phyloP scores from a whole-genome alignment of 495 filamentous ascomycete species.

The Xylaria longipes region DNA sequence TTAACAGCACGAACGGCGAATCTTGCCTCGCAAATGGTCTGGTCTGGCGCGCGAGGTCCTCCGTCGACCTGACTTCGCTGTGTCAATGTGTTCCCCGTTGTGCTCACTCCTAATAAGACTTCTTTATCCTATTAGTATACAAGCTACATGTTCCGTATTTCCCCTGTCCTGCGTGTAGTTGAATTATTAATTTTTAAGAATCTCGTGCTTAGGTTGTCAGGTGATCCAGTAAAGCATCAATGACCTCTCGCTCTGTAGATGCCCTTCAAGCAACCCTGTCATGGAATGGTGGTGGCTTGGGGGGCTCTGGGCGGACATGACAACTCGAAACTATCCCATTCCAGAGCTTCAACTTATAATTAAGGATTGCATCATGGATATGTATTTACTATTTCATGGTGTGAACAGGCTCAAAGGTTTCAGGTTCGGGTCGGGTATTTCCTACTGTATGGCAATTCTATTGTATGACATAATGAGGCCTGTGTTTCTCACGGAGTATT shows the following conservation, averaged over 20 bases:
- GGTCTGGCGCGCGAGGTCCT: conserved; percentile 22
- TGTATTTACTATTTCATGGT: not conserved
- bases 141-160: not conserved
- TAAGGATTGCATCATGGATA: not conserved
- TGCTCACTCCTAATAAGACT: conserved; percentile 35
- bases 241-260: not conserved
- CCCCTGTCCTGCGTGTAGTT: not conserved
- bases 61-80: conserved; percentile 16
- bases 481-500: no score
- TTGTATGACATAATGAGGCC: not conserved
- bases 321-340: not conserved
- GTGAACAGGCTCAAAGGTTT: not conserved
- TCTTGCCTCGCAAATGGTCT: conserved; percentile 29
- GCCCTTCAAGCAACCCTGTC: not conserved
- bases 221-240: not conserved
- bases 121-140: conserved; percentile 10
- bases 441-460: not conserved
- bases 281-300: not conserved
- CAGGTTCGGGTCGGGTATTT: not conserved
- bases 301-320: not conserved
- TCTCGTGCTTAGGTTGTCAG: no score
- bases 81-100: conserved; percentile 23
- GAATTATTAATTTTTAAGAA: not conserved
- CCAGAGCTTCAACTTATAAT: not conserved
- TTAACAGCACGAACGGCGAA: conserved; percentile 31